These are phyloP conservation scores for Cajanus cajan DNA, from an alignment of 306 rosid genomes.

Conservation along the genomic window DNA sequence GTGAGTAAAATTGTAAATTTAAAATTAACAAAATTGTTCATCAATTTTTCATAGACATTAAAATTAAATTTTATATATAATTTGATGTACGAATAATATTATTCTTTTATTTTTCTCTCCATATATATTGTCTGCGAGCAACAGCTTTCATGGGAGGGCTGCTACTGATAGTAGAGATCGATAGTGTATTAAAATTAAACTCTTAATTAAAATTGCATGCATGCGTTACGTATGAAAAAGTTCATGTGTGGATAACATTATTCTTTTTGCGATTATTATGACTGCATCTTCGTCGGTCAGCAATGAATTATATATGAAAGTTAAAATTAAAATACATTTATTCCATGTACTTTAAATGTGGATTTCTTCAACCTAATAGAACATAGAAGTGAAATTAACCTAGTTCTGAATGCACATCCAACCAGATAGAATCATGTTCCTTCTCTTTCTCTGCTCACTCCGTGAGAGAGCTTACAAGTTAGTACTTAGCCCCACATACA, in stretches of 20 bases:
- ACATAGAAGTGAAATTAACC: conserved; percentile 18
- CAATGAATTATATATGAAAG: not conserved
- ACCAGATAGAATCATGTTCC: not conserved
- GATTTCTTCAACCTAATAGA: not conserved
- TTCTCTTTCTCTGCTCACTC: conserved; percentile 12
- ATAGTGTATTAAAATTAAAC: not conserved
- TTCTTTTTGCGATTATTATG: no score
- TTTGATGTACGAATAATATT: no score
- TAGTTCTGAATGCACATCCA: conserved; percentile 6
- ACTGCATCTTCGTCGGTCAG: not conserved
- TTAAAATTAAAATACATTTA: not conserved
- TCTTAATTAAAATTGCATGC: not conserved
- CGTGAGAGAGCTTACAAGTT: not conserved
- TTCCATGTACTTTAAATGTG: not conserved
- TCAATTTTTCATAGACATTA: no score
- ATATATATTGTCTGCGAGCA: no score
- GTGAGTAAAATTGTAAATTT: no score
- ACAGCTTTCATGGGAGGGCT: no score
- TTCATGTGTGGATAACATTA: not conserved
- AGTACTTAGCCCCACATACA: not conserved
- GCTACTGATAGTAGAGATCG: no score
- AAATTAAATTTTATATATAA: no score
- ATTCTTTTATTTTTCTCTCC: no score
- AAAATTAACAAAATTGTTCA: no score
- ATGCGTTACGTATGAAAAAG: not conserved